Conservation (phyloP, 2,329 filamentous ascomycete genomes). For the Cytospora schulzeri region DNA sequence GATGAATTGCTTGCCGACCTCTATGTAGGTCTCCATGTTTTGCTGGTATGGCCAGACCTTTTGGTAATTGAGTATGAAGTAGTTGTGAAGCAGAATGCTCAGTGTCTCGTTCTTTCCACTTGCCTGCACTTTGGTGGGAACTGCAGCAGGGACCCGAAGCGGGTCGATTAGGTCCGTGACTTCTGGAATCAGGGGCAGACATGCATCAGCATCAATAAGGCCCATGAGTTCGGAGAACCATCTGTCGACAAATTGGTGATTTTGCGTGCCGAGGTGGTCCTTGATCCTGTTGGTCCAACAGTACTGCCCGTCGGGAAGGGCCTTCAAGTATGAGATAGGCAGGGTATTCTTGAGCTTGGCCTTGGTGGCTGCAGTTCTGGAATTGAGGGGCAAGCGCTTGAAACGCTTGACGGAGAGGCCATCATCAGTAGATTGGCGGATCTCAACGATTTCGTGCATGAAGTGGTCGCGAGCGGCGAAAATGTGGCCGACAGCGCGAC, state of each 20-base stretch:
- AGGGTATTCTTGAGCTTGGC: constrained; percentile 23
- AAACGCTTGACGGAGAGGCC: constrained; percentile 28
- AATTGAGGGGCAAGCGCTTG: constrained; percentile 26
- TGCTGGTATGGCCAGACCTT: constrained; percentile 11
- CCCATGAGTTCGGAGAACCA: constrained; percentile 17
- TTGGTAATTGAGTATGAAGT: constrained; percentile 31
- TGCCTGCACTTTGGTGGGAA: constrained; percentile 4
- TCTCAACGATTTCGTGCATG: constrained; percentile 17
- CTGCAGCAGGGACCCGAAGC: constrained; percentile 15
- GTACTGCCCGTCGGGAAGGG: constrained; percentile 19
- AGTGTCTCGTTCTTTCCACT: constrained; percentile 16
- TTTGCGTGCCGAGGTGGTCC: constrained; percentile 13
- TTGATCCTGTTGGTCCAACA: constrained; percentile 23
- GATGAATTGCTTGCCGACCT: constrained; percentile 24
- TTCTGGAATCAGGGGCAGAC: neutral
- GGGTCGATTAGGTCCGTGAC: constrained; percentile 17
- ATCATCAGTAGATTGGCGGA: constrained; percentile 20
- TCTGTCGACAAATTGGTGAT: constrained; percentile 12
- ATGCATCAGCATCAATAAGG: neutral
- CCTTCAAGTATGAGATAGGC: constrained; percentile 17
- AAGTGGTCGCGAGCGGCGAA: constrained; percentile 15
- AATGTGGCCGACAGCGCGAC: constrained; percentile 1
- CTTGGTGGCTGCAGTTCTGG: constrained; percentile 9
- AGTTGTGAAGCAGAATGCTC: constrained; percentile 34
- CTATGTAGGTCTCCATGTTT: constrained; percentile 29